phyloP scores from a whole-genome alignment of 139 green algal genomes.

The Zygnema cylindricum region DNA sequence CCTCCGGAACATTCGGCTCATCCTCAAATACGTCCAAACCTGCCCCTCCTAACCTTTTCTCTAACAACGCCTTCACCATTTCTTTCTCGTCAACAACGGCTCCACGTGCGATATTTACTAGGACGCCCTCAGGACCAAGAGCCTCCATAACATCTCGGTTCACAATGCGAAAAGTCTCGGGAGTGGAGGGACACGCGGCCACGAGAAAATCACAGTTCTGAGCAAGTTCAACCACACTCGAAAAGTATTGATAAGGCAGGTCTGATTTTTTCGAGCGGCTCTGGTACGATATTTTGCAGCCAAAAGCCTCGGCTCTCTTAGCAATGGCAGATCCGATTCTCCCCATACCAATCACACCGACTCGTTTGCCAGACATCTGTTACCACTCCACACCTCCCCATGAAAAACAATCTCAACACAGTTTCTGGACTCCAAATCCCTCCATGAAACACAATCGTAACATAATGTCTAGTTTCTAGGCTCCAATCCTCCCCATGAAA shows the following conservation, averaged over 20 bases:
- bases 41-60: constrained; percentile 30
- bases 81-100: constrained; percentile 44
- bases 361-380: constrained; percentile 39
- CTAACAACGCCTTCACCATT: constrained; percentile 32
- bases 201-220: constrained; percentile 24
- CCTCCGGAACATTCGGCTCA: constrained; percentile 43
- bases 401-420: too few relatives aligned
- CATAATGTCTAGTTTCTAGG: too few relatives aligned
- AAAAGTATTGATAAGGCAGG: constrained; percentile 29
- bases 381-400: not conserved
- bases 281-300: constrained; percentile 44
- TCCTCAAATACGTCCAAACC: constrained; percentile 59
- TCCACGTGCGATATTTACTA: constrained; percentile 55
- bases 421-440: too few relatives aligned
- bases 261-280: constrained; percentile 5
- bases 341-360: constrained; percentile 51
- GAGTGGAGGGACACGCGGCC: constrained; percentile 24
- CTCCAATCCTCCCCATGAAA: too few relatives aligned
- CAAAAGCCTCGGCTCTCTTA: constrained; percentile 27
- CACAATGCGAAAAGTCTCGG: constrained; percentile 39
- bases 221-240: constrained; percentile 1
- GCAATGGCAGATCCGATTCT: constrained; percentile 49
- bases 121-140: constrained; percentile 8
- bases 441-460: too few relatives aligned
- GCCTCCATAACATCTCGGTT: constrained; percentile 15